Evolutionary conservation across 176 grass and related monocot species (phyloP).

Genomic region (Poa pratensis): DNA sequence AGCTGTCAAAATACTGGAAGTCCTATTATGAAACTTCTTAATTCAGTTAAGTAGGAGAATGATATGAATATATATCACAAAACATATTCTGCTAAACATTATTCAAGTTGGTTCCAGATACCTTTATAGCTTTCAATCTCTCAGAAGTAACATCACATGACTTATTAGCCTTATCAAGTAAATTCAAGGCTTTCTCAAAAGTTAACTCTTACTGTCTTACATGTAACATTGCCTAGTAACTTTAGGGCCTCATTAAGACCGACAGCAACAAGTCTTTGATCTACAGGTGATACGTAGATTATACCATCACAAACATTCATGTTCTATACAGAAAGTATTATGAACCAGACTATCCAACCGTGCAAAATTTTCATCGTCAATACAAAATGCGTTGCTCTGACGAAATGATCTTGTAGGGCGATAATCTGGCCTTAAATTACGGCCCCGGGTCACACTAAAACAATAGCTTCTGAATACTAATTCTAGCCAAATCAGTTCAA

Average conservation of each 20-base stretch:
- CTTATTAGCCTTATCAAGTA: conserved; percentile 9
- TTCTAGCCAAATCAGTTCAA: not conserved
- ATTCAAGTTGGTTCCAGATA: conserved; percentile 25
- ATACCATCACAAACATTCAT: not conserved
- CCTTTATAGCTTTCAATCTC: conserved; percentile 13
- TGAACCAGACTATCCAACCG: conserved; percentile 1
- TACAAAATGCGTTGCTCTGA: not conserved
- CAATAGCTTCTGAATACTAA: not conserved
- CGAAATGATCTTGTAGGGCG: not conserved
- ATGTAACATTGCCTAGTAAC: conserved; percentile 11
- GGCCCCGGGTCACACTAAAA: not conserved
- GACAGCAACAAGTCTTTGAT: not conserved
- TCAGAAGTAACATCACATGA: not conserved
- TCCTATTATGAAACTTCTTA: conserved; percentile 3
- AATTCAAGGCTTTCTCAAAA: not conserved
- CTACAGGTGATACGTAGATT: conserved; percentile 1
- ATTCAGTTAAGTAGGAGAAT: conserved; percentile 21
- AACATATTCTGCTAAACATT: conserved; percentile 2
- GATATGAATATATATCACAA: not conserved
- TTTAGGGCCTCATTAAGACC: not conserved
- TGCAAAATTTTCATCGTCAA: not conserved
- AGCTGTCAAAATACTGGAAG: not conserved
- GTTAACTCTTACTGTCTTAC: not conserved
- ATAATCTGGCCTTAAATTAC: not conserved
- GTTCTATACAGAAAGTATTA: not conserved